Conservation (phyloP, 148 eudicot species). For the Rhododendron kiyosumense region DNA sequence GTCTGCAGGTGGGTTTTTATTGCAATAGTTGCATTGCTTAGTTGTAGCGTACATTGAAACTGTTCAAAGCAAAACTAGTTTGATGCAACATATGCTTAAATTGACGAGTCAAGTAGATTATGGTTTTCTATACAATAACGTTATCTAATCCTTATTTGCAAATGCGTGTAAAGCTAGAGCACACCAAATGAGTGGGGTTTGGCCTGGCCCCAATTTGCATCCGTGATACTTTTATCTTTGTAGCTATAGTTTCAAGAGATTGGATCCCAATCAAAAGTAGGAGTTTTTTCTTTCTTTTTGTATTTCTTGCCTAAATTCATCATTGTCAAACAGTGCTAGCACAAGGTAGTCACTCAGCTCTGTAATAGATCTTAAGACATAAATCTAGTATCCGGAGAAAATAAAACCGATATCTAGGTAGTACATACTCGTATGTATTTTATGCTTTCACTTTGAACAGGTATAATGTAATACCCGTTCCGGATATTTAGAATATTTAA, state of each 20-base stretch:
- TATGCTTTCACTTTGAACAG: background rate
- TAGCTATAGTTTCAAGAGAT: background rate
- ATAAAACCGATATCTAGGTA: background rate
- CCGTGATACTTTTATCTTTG: background rate
- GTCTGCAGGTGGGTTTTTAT: constrained; percentile 68
- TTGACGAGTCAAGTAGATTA: background rate
- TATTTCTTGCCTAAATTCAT: background rate
- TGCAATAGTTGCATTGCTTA: background rate
- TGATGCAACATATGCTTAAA: background rate
- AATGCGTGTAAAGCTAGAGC: background rate
- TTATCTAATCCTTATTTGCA: background rate
- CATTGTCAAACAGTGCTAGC: background rate
- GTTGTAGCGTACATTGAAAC: background rate
- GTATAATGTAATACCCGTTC: no score
- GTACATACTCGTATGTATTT: background rate
- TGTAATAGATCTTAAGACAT: background rate
- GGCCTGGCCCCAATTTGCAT: background rate
- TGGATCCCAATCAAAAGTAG: background rate
- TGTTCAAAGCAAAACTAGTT: background rate
- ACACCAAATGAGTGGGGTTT: background rate
- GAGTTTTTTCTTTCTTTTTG: background rate
- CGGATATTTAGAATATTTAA: no score
- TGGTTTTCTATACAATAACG: background rate
- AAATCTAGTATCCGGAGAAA: background rate
- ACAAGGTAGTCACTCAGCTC: background rate